Evolutionary conservation across 2,329 filamentous ascomycete genomes (phyloP), one percentile per base, ranked within the genome.

Genomic region (Ophiognomonia clavigignenti-juglandacearum): DNA sequence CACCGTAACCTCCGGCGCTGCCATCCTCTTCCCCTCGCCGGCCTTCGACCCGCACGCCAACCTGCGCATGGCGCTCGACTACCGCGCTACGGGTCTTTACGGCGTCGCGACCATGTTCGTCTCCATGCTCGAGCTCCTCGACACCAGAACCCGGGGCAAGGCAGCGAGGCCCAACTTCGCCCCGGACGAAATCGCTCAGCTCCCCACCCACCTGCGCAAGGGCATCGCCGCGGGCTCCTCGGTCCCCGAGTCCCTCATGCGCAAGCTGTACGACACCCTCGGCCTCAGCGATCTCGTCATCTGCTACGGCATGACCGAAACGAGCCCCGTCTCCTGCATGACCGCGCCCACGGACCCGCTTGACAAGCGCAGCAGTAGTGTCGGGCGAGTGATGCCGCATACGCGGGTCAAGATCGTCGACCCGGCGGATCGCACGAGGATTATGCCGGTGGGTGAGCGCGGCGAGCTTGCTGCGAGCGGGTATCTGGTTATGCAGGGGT

Each of bases 301-400:
- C 54, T 96, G 91, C 72, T 97, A 96, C 64, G 91, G 91, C 52
- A 95, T 95, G 90, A 96, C 91, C 2, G 91, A 96, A 67, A 96
- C 91, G 1, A 78, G 75, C 40, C 86, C 86, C 34, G 86, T 88
- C 59, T 74, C 79, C 72, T 80, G 79, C 54, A 96, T 96, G 90
- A 96, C 91, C 0, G 73, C 80, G 0, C 91, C 88, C 0, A 67
- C 78, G 16, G 90, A 96, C 60, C 82, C 88, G 0, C 70, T 88
- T 3, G 76, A 77, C 31, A 86, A 86, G 65, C 76, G 90, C 34
- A 85, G 88, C 43, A 75, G 80, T 32, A 85, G 80, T 4, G 88
- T 97, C 1, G 93, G 93, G 3, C 73, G 77, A n/a, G 72, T 86
- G 1, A 81, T 97, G 67, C 89, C 91, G 8, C 91, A 97, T 62